phyloP scores from a whole-genome alignment of 2,329 filamentous ascomycete genomes.

The Penicillium glabrum region DNA sequence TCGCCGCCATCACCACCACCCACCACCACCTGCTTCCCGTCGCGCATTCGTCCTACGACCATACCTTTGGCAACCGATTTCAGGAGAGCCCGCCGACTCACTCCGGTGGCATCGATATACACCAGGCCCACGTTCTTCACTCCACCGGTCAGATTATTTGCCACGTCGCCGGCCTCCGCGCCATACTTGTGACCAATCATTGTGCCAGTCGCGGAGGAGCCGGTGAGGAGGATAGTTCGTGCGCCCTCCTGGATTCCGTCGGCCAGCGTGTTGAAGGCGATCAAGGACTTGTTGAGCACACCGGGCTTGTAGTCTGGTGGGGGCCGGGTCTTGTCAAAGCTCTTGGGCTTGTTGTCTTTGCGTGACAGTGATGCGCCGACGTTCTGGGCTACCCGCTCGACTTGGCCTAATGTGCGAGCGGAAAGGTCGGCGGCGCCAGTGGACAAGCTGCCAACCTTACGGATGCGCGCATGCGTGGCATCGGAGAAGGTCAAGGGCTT shows the following conservation, averaged over 20 bases:
- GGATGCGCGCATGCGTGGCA: slow-evolving; percentile 77
- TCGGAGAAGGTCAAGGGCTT: slow-evolving; percentile 88
- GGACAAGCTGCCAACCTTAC: slow-evolving; percentile 87
- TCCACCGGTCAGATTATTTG: slow-evolving; percentile 73
- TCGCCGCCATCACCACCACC: slow-evolving; percentile 48
- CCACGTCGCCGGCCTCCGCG: slow-evolving; percentile 75
- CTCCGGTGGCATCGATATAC: slow-evolving; percentile 94
- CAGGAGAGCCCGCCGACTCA: slow-evolving; percentile 82
- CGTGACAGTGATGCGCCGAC: slow-evolving; percentile 73
- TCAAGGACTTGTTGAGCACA: slow-evolving; percentile 90
- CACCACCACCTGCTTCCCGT: slow-evolving; percentile 50
- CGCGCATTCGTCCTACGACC: slow-evolving; percentile 55
- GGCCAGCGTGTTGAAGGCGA: slow-evolving; percentile 91
- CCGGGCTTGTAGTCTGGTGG: slow-evolving; percentile 77
- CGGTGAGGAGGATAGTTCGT: slow-evolving; percentile 71
- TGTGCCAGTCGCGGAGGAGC: slow-evolving; percentile 75
- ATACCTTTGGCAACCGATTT: slow-evolving; percentile 97
- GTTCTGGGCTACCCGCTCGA: slow-evolving; percentile 84
- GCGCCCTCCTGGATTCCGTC: slow-evolving; percentile 91
- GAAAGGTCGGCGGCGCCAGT: slow-evolving; percentile 75
- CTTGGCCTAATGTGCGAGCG: slow-evolving; percentile 81
- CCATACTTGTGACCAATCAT: slow-evolving; percentile 91
- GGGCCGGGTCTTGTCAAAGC: slow-evolving; percentile 70
- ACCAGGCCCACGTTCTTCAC: slow-evolving; percentile 96
- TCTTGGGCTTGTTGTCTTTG: slow-evolving; percentile 57